Base-by-base conservation (phyloP, 2,329 filamentous ascomycete species). In the Nannizziopsis arthrosporioides region DNA sequence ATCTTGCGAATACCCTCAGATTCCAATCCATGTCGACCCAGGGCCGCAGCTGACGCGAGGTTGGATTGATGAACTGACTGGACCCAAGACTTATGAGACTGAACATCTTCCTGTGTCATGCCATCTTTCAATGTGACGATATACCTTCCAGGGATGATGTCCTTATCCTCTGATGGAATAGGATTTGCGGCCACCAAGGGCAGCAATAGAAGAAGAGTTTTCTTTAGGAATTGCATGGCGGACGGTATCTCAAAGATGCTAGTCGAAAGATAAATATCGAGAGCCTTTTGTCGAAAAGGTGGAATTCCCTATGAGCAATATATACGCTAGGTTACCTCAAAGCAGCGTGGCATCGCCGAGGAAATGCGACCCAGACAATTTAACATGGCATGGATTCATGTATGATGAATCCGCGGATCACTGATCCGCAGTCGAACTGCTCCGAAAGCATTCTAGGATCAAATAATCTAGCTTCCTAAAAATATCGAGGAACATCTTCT, bases 81-180 rank as follows among this genome's bases (percentile, higher is more conserved):
- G 8, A 47, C 48, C 48, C 43, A 50, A 17, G 35, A 7, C 18
- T 42, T 42, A 40, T 50, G 48, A 6, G 30, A 30, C 11, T 45
- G 36, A 3, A 50, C 27, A n/a, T 46, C 41, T 9, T 19, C 43
- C 12, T 40, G 18, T 11, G 43, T 42, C 42, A 47, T n/a, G 19
- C 48, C 48, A 27, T 50, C 48, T 19, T 50, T 50, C 31, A 50
- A 19, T 11, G 48, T 50, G 38, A 50, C 48, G 30, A 50, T 47
- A 22, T 50, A 50, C 27, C 35, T 39, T 27, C 48, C 48, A 8
- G 48, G 48, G 22, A 50, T 37, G 22, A 50, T 39, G 18, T 50
- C 48, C 12, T 30, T 40, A 37, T 40, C 36, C 7, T 40, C 30
- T 4, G 14, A 30, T 40, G 35, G 44, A 7, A 40, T 22, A 18